Conservation (phyloP, 192 early-diverging fungal species). For the Dimargaris cristalligena region DNA sequence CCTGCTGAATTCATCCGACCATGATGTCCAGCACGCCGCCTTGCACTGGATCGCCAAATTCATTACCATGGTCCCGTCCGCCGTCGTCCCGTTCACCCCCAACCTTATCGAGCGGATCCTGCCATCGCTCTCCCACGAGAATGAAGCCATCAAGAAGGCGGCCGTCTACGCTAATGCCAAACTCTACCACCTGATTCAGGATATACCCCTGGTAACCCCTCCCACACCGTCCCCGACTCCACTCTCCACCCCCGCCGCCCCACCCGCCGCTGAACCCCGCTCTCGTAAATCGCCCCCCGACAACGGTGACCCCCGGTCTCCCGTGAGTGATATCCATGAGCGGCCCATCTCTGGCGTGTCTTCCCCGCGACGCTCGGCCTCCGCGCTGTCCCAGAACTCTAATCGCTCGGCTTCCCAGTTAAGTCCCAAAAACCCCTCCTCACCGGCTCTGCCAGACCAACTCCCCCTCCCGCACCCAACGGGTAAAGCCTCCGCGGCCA, state of each 20-base stretch:
- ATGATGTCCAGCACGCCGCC: slow-evolving; percentile 86
- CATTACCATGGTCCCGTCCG: slow-evolving; percentile 58
- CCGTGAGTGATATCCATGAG: not conserved
- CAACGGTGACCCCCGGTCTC: too few relatives aligned
- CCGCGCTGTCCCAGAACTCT: not conserved
- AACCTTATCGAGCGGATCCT: slow-evolving; percentile 66
- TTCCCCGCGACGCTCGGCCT: not conserved
- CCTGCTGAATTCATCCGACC: slow-evolving; percentile 47
- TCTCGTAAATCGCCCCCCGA: too few relatives aligned
- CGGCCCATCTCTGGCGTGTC: not conserved
- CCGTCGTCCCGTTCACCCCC: slow-evolving; percentile 71
- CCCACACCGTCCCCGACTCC: not conserved
- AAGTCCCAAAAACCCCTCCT: too few relatives aligned
- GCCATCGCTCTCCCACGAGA: slow-evolving; percentile 68
- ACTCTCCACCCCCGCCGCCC: too few relatives aligned
- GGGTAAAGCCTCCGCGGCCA: too few relatives aligned
- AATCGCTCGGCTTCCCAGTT: not conserved
- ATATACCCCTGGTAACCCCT: slow-evolving; percentile 24
- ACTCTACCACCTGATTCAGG: slow-evolving; percentile 59
- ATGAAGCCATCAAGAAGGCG: slow-evolving; percentile 40
- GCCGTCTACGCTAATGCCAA: slow-evolving; percentile 71
- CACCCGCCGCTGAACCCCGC: too few relatives aligned
- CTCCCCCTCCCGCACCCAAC: too few relatives aligned
- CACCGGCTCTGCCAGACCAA: too few relatives aligned
- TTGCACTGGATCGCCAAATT: slow-evolving; percentile 88